Conservation (phyloP, 768 basidiomycete genomes). For the Inosperma sp. region DNA sequence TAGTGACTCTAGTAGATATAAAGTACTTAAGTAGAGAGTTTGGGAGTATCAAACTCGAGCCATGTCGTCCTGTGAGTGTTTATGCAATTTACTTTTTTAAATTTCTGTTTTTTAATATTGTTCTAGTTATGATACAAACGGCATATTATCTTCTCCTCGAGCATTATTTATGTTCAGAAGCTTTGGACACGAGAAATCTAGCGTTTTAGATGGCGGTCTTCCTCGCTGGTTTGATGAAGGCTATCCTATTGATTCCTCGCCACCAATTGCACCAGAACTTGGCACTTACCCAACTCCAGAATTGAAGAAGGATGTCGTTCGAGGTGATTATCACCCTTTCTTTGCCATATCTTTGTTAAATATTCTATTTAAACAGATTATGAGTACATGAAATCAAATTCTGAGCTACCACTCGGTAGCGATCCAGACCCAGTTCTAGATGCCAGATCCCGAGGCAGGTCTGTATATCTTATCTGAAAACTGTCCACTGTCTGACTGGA, state of each 20-base stretch:
- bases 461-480: conserved; percentile 15
- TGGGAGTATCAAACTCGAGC: conserved; percentile 68
- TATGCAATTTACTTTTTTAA: background rate
- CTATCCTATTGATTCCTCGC: conserved; percentile 42
- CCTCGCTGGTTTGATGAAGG: conserved; percentile 75
- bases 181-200: conserved; percentile 83
- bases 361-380: conserved; percentile 55
- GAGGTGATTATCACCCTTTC: conserved; percentile 37
- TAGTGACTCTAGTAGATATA: background rate
- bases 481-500: background rate
- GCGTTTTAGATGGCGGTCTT: conserved; percentile 90
- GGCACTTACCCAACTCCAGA: conserved; percentile 49
- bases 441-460: conserved; percentile 83
- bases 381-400: conserved; percentile 74
- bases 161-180: conserved; percentile 93
- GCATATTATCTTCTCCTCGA: conserved; percentile 89
- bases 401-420: conserved; percentile 43
- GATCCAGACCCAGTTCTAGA: conserved; percentile 73
- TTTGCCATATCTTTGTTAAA: background rate
- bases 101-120: background rate
- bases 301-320: conserved; percentile 46
- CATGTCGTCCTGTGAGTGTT: conserved; percentile 75
- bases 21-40: conserved; percentile 37
- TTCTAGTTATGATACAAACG: conserved; percentile 79
- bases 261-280: conserved; percentile 24